Percentiles rank a stretch among this genome's conserved stretches.
Evolutionary conservation across 2,329 filamentous ascomycete species (phyloP).

Genomic region (Xylaria sp.): DNA sequence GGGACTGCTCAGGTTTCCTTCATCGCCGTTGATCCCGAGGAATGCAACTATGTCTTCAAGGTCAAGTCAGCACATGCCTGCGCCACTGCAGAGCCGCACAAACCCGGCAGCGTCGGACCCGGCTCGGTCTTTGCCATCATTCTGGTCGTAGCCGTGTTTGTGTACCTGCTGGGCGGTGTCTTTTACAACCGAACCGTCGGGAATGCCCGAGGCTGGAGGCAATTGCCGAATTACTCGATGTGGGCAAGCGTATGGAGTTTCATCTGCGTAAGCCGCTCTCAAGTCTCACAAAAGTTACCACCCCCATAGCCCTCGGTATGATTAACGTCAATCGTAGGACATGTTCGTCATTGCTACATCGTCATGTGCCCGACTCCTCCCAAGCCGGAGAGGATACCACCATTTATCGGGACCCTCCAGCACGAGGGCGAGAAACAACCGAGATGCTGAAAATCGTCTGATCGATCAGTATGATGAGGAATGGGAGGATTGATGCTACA

Average conservation of each 20-base stretch:
- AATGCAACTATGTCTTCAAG: slow-evolving; percentile 97
- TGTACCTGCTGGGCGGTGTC: slow-evolving; percentile 91
- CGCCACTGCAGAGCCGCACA: slow-evolving; percentile 72
- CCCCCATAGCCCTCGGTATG: slow-evolving; percentile 27
- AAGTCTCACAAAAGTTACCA: slow-evolving; percentile 14
- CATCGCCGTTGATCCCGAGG: slow-evolving; percentile 82
- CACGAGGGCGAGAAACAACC: slow-evolving; percentile 56
- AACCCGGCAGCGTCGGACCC: slow-evolving; percentile 76
- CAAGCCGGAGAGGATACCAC: slow-evolving; percentile 73
- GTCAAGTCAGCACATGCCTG: slow-evolving; percentile 87
- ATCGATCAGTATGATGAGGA: slow-evolving; percentile 98
- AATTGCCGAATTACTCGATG: slow-evolving; percentile 91
- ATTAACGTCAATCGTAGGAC: slow-evolving; percentile 57
- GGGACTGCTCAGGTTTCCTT: slow-evolving; percentile 80
- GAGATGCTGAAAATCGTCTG: slow-evolving; percentile 89
- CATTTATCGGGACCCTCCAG: slow-evolving; percentile 67
- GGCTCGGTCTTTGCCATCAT: slow-evolving; percentile 89
- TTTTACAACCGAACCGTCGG: slow-evolving; percentile 96
- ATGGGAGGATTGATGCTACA: slow-evolving; percentile 78
- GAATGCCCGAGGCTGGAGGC: slow-evolving; percentile 93
- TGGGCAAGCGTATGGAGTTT: slow-evolving; percentile 91
- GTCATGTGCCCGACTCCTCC: slow-evolving; percentile 74
- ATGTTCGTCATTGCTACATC: slow-evolving; percentile 75
- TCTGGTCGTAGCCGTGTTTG: slow-evolving; percentile 76
- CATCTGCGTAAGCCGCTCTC: slow-evolving; percentile 72